phyloP scores from a whole-genome alignment of 805 yeast species.

The Candida ulmi region DNA sequence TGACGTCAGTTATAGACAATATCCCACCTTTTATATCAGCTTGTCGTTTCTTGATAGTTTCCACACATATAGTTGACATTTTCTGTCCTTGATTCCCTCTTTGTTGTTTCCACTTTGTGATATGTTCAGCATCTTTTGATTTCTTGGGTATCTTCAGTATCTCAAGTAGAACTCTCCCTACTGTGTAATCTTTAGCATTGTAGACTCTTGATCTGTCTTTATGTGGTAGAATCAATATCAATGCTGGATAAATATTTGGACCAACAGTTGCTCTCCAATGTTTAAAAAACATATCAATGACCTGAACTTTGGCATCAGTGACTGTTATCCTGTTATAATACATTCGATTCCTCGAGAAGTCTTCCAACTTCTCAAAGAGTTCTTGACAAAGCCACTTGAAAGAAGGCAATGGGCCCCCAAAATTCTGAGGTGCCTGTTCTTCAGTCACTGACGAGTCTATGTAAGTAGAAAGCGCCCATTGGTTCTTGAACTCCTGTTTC shows the following conservation, averaged over 20 bases:
- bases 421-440: slow-evolving; percentile 9
- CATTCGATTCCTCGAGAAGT: slow-evolving; percentile 11
- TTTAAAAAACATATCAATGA: slow-evolving; percentile 35
- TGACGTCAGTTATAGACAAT: slow-evolving; percentile 44
- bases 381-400: slow-evolving; percentile 32
- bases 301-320: slow-evolving; percentile 18
- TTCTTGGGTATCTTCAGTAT: slow-evolving; percentile 54
- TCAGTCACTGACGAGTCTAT: neutral
- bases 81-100: slow-evolving; percentile 33
- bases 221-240: slow-evolving; percentile 56
- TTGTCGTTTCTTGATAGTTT: slow-evolving; percentile 46
- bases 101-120: slow-evolving; percentile 41
- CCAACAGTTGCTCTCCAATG: slow-evolving; percentile 55
- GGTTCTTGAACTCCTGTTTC: neutral
- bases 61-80: slow-evolving; percentile 44
- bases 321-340: slow-evolving; percentile 3
- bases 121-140: slow-evolving; percentile 51
- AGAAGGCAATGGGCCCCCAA: slow-evolving; percentile 29
- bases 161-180: slow-evolving; percentile 46
- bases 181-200: slow-evolving; percentile 55
- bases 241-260: slow-evolving; percentile 59
- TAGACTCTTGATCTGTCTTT: slow-evolving; percentile 55
- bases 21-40: slow-evolving; percentile 28
- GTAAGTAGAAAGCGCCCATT: neutral
- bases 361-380: slow-evolving; percentile 24